Evolutionary conservation across 1,139 yeast species (phyloP).

Genomic region (Pichia sp.): DNA sequence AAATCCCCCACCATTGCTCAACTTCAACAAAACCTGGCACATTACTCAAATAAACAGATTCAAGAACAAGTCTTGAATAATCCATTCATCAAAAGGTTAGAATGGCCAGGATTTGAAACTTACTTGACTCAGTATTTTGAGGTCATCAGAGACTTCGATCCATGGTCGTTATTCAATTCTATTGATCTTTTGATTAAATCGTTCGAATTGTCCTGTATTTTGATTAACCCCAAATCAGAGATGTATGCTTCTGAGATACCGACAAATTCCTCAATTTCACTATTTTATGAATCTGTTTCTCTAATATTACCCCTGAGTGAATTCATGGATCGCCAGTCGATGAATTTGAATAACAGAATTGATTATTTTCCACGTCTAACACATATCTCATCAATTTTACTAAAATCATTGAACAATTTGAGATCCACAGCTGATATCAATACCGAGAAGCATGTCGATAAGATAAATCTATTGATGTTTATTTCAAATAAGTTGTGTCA

Average conservation of each 20-base stretch:
- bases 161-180: slow-evolving; percentile 46
- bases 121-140: slow-evolving; percentile 42
- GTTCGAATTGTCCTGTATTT: background rate
- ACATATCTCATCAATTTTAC: slow-evolving; percentile 46
- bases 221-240: background rate
- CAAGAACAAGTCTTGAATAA: slow-evolving; percentile 1
- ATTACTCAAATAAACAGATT: background rate
- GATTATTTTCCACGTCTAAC: slow-evolving; percentile 41
- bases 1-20: background rate
- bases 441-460: slow-evolving; percentile 27
- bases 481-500: slow-evolving; percentile 54
- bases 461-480: slow-evolving; percentile 45
- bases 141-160: slow-evolving; percentile 48
- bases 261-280: background rate
- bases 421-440: slow-evolving; percentile 43
- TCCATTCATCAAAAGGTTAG: slow-evolving; percentile 31
- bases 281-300: slow-evolving; percentile 28
- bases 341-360: slow-evolving; percentile 29
- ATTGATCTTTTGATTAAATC: slow-evolving; percentile 45
- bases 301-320: slow-evolving; percentile 42
- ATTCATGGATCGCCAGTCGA: slow-evolving; percentile 40
- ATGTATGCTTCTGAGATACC: too few relatives aligned
- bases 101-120: slow-evolving; percentile 48
- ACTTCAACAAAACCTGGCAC: background rate
- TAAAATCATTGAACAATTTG: slow-evolving; percentile 56